phyloP scores from a whole-genome alignment of 2,329 filamentous ascomycete genomes.

The Coniochaeta prunicola region DNA sequence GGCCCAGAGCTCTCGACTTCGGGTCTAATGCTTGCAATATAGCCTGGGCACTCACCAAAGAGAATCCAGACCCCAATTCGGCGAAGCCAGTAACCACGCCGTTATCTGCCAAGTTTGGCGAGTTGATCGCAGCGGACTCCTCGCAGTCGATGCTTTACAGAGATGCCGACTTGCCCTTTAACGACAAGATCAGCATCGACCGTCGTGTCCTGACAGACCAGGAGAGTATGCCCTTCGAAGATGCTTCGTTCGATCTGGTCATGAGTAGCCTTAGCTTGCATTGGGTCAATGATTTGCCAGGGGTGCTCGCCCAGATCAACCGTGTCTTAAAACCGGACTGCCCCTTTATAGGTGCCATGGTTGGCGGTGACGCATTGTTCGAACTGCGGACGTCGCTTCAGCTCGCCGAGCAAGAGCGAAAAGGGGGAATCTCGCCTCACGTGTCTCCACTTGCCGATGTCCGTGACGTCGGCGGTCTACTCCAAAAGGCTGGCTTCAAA shows the following conservation, averaged over 20 bases:
- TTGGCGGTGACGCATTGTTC: conserved; percentile 88
- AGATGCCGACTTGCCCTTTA: conserved; percentile 69
- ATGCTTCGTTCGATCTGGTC: conserved; percentile 79
- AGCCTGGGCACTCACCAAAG: conserved; percentile 68
- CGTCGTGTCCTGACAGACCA: conserved; percentile 69
- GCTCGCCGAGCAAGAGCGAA: conserved; percentile 81
- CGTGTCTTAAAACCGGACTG: conserved; percentile 79
- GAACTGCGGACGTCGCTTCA: conserved; percentile 91
- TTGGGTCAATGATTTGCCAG: conserved; percentile 96
- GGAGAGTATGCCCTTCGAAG: conserved; percentile 67
- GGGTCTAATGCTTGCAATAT: conserved; percentile 96
- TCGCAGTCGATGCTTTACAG: conserved; percentile 73
- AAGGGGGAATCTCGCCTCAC: conserved; percentile 86
- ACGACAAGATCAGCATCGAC: conserved; percentile 62
- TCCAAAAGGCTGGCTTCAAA: conserved; percentile 86
- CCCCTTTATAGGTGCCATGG: conserved; percentile 93
- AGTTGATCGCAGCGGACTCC: conserved; percentile 75
- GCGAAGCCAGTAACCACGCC: conserved; percentile 53
- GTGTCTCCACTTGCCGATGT: conserved; percentile 91
- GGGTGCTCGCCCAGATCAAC: conserved; percentile 78
- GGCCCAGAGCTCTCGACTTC: conserved; percentile 79
- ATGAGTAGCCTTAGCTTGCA: conserved; percentile 85
- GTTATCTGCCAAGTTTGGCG: conserved; percentile 62
- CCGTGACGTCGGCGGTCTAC: conserved; percentile 77
- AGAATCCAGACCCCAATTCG: conserved; percentile 57